Evolutionary conservation across 2,329 filamentous ascomycete species (phyloP).

Genomic region (Orbilia oligospora): DNA sequence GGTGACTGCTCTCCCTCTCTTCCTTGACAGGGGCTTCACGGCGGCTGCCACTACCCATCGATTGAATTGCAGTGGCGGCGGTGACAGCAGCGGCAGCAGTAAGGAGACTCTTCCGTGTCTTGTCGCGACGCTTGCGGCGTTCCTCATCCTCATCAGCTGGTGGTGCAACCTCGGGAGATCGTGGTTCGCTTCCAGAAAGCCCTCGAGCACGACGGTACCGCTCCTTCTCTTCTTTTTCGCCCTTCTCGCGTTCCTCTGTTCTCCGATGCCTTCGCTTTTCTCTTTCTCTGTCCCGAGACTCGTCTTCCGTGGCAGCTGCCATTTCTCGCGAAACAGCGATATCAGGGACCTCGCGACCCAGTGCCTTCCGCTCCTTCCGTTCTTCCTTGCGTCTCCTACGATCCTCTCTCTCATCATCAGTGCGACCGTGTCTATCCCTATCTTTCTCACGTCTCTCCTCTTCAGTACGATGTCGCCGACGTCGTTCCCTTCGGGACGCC

Average conservation of each 20-base stretch:
- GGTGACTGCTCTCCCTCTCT: slow-evolving; percentile 40
- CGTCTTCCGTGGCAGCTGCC: slow-evolving; percentile 44
- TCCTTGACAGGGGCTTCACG: slow-evolving; percentile 40
- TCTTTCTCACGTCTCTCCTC: slow-evolving; percentile 34
- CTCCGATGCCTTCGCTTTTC: slow-evolving; percentile 46
- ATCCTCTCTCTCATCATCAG: slow-evolving; percentile 44
- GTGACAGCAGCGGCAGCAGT: slow-evolving; percentile 47
- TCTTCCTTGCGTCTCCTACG: slow-evolving; percentile 51
- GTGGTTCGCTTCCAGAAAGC: slow-evolving; percentile 38
- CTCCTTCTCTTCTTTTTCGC: slow-evolving; percentile 47
- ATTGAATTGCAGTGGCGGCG: slow-evolving; percentile 28
- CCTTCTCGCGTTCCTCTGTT: slow-evolving; percentile 48
- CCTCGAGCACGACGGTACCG: slow-evolving; percentile 46
- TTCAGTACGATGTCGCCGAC: slow-evolving; percentile 48
- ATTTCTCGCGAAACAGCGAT: slow-evolving; percentile 42
- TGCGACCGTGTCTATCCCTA: slow-evolving; percentile 38
- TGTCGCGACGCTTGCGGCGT: slow-evolving; percentile 49
- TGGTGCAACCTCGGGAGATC: slow-evolving; percentile 14
- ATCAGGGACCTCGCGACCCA: slow-evolving; percentile 39
- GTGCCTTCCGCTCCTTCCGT: slow-evolving; percentile 32
- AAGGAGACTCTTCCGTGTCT: slow-evolving; percentile 42
- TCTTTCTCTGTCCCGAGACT: slow-evolving; percentile 46
- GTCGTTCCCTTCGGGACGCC: slow-evolving; percentile 45
- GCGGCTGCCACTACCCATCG: slow-evolving; percentile 49
- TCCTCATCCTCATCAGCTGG: slow-evolving; percentile 52